Conservation (phyloP, 2,329 filamentous ascomycete genomes). For the Fusarium sp. region DNA sequence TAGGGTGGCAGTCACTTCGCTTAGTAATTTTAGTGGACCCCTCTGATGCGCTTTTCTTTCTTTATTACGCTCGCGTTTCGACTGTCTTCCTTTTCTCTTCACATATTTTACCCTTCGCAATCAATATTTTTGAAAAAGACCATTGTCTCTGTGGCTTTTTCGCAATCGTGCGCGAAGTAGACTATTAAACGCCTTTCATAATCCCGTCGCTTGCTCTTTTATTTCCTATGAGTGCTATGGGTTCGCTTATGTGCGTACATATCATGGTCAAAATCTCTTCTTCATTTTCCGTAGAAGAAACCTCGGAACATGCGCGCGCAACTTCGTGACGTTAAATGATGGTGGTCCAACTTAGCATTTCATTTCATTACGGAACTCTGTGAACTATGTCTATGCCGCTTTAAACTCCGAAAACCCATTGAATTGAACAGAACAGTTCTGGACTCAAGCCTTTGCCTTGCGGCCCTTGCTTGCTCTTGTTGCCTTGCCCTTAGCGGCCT, state of each 20-base stretch:
- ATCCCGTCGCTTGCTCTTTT: conserved; percentile 66
- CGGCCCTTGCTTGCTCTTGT: conserved; percentile 51
- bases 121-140: conserved; percentile 54
- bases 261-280: conserved; percentile 4
- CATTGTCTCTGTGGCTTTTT: conserved; percentile 57
- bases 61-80: conserved; percentile 20
- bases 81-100: conserved; percentile 50
- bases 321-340: conserved; percentile 33
- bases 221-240: conserved; percentile 62
- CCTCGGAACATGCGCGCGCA: not conserved
- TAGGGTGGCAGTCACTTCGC: not conserved
- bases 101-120: conserved; percentile 63
- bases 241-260: conserved; percentile 75
- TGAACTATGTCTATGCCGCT: conserved; percentile 47
- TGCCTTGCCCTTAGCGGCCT: conserved; percentile 50
- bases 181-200: conserved; percentile 69
- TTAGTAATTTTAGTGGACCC: conserved; percentile 47
- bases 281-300: conserved; percentile 8
- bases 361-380: conserved; percentile 50
- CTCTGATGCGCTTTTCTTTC: conserved; percentile 13
- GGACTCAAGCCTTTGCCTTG: conserved; percentile 56
- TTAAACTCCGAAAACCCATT: conserved; percentile 42
- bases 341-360: conserved; percentile 41
- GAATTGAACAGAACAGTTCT: conserved; percentile 39
- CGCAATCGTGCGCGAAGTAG: conserved; percentile 66